These are phyloP conservation scores for Penicillium bovifimosum DNA, from an alignment of 495 filamentous ascomycete species.

Conservation along the genomic window DNA sequence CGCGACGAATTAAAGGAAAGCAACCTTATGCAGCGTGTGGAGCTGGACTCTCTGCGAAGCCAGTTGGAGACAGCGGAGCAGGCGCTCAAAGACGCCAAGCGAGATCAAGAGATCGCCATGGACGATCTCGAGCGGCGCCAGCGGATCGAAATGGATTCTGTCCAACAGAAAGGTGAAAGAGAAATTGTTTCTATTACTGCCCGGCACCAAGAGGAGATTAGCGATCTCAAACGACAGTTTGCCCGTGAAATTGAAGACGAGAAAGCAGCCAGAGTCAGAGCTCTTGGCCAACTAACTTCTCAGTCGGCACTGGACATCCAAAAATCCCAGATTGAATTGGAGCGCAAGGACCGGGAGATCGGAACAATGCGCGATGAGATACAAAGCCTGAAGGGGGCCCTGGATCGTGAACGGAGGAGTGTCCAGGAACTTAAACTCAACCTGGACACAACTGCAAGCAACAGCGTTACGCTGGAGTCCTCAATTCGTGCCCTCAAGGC, in stretches of 20 bases:
- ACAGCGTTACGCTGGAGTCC: slow-evolving; percentile 64
- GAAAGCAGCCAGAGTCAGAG: slow-evolving; percentile 49
- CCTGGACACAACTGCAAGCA: slow-evolving; percentile 57
- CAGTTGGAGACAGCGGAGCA: slow-evolving; percentile 40
- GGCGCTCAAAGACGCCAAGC: slow-evolving; percentile 45
- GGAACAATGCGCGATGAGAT: slow-evolving; percentile 47
- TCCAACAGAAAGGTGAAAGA: slow-evolving; percentile 35
- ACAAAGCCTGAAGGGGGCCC: slow-evolving; percentile 49
- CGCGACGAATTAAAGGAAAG: slow-evolving; percentile 50
- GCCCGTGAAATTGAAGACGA: slow-evolving; percentile 63
- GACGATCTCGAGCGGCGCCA: slow-evolving; percentile 52
- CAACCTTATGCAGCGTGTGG: slow-evolving; percentile 51
- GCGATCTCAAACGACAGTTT: slow-evolving; percentile 42
- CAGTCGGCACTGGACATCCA: slow-evolving; percentile 59
- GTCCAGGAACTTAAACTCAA: slow-evolving; percentile 54
- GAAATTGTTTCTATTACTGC: slow-evolving; percentile 34
- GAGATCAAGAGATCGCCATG: slow-evolving; percentile 51
- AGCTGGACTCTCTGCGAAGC: slow-evolving; percentile 52
- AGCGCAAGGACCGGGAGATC: slow-evolving; percentile 57
- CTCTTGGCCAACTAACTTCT: slow-evolving; percentile 59
- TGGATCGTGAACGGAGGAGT: slow-evolving; percentile 56
- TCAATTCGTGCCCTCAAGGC: slow-evolving; percentile 67
- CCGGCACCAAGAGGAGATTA: slow-evolving; percentile 47
- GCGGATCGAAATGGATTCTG: slow-evolving; percentile 43
- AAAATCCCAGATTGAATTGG: slow-evolving; percentile 55